Evolutionary conservation across 192 early-diverging fungal genomes (phyloP), one percentile per base, ranked within the genome.

Genomic region (Geranomyces variabilis): DNA sequence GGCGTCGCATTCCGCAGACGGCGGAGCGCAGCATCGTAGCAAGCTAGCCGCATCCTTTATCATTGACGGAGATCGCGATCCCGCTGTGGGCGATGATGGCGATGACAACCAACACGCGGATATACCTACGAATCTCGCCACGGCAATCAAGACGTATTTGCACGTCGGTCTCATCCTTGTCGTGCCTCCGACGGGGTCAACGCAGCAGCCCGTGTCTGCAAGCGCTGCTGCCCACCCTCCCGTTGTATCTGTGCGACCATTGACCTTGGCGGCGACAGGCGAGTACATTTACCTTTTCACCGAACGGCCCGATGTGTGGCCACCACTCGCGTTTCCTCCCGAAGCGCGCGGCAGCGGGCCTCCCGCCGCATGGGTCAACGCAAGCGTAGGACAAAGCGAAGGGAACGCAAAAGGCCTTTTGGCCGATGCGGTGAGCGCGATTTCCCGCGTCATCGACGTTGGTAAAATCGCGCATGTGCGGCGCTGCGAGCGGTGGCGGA

Each of bases 221-320:
- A 14, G 19, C 15, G 14, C 19, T 7, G 3, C 51, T 2, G 5
- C 5, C 33, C 59, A 61, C 26, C 59, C 29, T 19, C 28, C 36
- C 13, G 63, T 48, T 17, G 67, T 80, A 8, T 63, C 74, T 10
- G 73, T 84, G 29, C 71, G 77, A n/a, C 73, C 76, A 34, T 17
- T 75, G 8, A 53, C 79, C 13, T 58, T 86, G 22, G 36, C 77
- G 8, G 81, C 78, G 0, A 80, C 81, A n/a, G 45, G 30, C 17
- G 73, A 79, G 2, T 84, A 75, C 56, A 66, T 86, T 9, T 86
- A 86, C 68, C 77, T 86, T 9, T 63, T 79, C 31, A 26, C 48
- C 15, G 84, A 86, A 71, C 71, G 84, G 14, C 71, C 77, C 28
- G 84, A 86, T 64, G 77, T 77, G 2, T 86, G 84, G 84, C 84